Base-by-base conservation (phyloP, 768 basidiomycete species). In the Clitopilus hobsonii region DNA sequence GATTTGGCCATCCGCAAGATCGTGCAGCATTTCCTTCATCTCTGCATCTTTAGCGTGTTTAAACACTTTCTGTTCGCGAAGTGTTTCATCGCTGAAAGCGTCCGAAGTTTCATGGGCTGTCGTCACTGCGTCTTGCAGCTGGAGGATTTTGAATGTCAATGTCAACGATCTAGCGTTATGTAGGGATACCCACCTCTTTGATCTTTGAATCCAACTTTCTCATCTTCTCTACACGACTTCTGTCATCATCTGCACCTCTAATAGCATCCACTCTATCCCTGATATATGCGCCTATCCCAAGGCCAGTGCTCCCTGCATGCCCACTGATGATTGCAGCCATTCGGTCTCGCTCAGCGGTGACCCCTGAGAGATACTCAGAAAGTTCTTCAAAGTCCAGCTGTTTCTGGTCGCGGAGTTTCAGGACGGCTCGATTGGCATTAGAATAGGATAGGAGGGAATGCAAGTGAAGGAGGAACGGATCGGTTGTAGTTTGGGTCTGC, bases 371-470 rank as follows among this genome's bases (percentile, higher is more conserved):
- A 69, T 98, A 98, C 52, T 94, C 91, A 1, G 94, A 93, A 7
- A 98, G 81, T 67, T 98, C 96, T 71, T 99, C 97, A 59, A 98
- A 96, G 66, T 99, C 97, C 54, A 98, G 83, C 69, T 99, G 97
- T 69, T 98, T 99, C 72, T 98, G 97, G 68, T 98, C 97, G 45
- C 97, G 86, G 26, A 97, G 80, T 70, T 92, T 96, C 60, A 99
- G 81, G 20, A 98, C 93, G n/a, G 89, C 85, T 51, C 92, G 87
- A 61, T 98, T 96, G 26, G 91, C 87, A 65, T 93, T 86, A 1
- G 94, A 92, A 70, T 98, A 98, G n/a, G 86, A 81, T n/a, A 94
- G 76, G 5, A 98, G 78, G 1, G 94, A 93, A 65, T 97, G 94
- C 1, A 98, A 76, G 65, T 96, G 93, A 25, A 86, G 73, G 32